Evolutionary conservation across 306 rosid genomes (phyloP).

Genomic region (Malus sieversii): DNA sequence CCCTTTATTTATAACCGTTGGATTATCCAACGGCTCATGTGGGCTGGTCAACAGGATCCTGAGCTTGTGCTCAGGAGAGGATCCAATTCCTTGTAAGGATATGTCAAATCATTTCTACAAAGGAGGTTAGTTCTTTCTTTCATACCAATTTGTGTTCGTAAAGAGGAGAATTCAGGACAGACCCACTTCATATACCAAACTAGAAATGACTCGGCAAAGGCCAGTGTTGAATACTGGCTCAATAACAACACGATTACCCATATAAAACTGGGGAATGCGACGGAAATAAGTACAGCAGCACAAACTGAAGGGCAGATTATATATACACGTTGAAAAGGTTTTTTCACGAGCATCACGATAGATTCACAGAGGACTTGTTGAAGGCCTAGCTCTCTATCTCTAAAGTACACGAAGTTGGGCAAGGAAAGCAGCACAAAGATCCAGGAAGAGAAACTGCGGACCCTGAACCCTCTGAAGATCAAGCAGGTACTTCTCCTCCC

Average conservation of each 20-base stretch:
- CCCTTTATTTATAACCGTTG: no score
- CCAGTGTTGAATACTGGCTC: conserved; percentile 25
- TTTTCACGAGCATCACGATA: conserved; percentile 29
- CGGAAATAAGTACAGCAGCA: background rate
- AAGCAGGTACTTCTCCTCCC: conserved; percentile 84
- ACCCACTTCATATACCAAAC: conserved; percentile 12
- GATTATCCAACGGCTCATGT: no score
- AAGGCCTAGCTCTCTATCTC: conserved; percentile 13
- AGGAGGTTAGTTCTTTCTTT: background rate
- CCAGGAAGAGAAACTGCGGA: conserved; percentile 89
- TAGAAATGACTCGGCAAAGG: conserved; percentile 13
- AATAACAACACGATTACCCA: conserved; percentile 33
- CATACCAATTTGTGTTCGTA: conserved; percentile 9
- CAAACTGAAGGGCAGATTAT: conserved; percentile 17
- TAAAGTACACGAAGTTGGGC: conserved; percentile 75
- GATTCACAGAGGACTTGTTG: conserved; percentile 21
- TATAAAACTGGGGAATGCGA: conserved; percentile 24
- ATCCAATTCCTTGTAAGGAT: background rate
- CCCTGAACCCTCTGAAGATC: conserved; percentile 93
- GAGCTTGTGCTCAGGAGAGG: no score
- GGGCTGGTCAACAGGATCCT: no score
- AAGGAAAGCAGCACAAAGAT: conserved; percentile 89
- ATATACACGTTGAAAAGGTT: conserved; percentile 36
- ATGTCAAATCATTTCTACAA: background rate
- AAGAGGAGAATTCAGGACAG: conserved; percentile 11